Evolutionary conservation across 495 filamentous ascomycete genomes (phyloP).

Genomic region (Aspergillus carlsbadensis): DNA sequence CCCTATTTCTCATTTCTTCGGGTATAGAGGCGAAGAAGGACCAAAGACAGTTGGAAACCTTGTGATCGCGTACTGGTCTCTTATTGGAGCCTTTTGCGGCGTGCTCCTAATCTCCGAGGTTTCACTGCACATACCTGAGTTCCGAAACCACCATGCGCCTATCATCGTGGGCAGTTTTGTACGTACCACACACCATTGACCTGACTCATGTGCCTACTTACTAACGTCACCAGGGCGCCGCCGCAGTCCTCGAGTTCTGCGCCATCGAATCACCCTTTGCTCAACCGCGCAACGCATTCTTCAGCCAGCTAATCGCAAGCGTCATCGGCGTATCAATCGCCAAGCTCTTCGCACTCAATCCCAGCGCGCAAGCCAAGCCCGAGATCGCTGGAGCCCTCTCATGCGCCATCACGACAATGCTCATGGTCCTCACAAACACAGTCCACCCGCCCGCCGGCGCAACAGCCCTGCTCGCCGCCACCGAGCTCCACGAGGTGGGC

Average conservation of each 20-base stretch:
- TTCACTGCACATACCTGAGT: constrained; percentile 38
- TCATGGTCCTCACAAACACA: constrained; percentile 78
- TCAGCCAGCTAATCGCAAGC: constrained; percentile 70
- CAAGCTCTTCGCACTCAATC: constrained; percentile 68
- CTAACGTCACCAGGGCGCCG: constrained; percentile 59
- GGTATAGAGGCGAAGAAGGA: constrained; percentile 32
- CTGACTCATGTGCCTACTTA: too few relatives aligned
- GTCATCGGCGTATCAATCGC: constrained; percentile 64
- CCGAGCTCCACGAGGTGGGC: constrained; percentile 60
- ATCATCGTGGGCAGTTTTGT: constrained; percentile 45
- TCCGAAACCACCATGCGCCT: constrained; percentile 35
- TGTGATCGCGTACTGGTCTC: constrained; percentile 39
- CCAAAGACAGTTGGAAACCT: constrained; percentile 37
- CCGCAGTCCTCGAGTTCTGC: constrained; percentile 73
- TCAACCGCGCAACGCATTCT: constrained; percentile 74
- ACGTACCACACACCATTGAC: constrained; percentile 16
- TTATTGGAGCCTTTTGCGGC: constrained; percentile 45
- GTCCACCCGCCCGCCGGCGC: constrained; percentile 88
- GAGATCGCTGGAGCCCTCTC: constrained; percentile 71
- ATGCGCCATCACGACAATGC: constrained; percentile 63
- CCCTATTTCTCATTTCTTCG: constrained; percentile 41
- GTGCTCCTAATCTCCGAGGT: constrained; percentile 42
- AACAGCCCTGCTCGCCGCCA: constrained; percentile 75
- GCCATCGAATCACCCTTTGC: constrained; percentile 79
- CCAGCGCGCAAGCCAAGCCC: constrained; percentile 41